Conservation (phyloP, 1,284 basidiomycete genomes). For the Inonotus obliquus region DNA sequence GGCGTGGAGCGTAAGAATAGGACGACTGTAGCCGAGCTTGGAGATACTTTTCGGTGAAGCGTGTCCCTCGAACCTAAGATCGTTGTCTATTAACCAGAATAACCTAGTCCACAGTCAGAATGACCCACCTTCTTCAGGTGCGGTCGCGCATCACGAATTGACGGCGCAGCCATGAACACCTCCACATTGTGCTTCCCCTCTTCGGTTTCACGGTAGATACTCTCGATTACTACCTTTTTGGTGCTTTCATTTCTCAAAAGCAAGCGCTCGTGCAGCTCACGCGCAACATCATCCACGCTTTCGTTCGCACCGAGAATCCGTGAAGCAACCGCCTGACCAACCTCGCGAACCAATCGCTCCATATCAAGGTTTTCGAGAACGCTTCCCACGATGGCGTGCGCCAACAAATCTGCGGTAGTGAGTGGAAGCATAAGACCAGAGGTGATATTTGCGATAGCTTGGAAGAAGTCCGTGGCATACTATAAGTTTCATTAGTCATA, state of each 20-base stretch:
- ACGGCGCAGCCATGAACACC: conserved; percentile 76
- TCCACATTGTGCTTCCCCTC: conserved; percentile 89
- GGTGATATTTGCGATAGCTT: conserved; percentile 88
- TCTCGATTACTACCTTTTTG: conserved; percentile 94
- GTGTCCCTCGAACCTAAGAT: conserved; percentile 77
- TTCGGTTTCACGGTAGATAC: conserved; percentile 88
- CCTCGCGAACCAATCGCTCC: conserved; percentile 92
- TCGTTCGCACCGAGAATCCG: conserved; percentile 86
- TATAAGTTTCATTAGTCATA: conserved; percentile 32
- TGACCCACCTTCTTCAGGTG: conserved; percentile 72
- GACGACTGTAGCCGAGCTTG: conserved; percentile 62
- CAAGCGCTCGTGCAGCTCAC: conserved; percentile 88
- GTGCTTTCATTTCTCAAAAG: conserved; percentile 93
- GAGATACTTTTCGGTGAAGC: conserved; percentile 93
- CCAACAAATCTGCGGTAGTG: conserved; percentile 91
- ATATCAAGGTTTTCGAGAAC: conserved; percentile 98
- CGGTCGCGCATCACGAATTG: conserved; percentile 73
- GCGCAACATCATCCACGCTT: conserved; percentile 94
- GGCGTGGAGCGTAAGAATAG: conserved; percentile 46
- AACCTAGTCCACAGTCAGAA: conserved; percentile 18
- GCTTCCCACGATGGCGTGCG: conserved; percentile 97
- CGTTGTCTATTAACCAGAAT: background rate
- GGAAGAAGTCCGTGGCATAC: conserved; percentile 94
- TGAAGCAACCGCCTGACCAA: conserved; percentile 90
- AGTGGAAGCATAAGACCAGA: conserved; percentile 94